Base-by-base conservation (phyloP, 148 eudicot genomes). In the Fagopyrum homotropicum region DNA sequence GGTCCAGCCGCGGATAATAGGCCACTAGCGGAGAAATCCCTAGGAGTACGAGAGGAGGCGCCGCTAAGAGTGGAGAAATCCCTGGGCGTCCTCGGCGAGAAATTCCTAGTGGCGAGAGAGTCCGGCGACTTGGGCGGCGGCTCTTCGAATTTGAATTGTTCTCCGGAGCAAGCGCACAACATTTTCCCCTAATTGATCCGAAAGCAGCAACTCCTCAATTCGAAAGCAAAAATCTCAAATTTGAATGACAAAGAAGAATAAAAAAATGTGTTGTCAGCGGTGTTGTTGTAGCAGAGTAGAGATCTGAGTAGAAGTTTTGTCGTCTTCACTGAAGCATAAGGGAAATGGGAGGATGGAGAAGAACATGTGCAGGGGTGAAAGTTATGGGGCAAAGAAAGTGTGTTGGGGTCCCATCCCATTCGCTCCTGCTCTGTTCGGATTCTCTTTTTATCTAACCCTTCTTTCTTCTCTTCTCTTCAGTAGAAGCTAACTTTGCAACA, bases 101-200 rank as follows among this genome's bases (percentile, higher is more conserved):
- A 95, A 81, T 92, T 96, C 81, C 93, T 81, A 4, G 96, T 89
- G 55, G 91, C 96, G 73, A 92, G 77, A 0, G 98, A 95, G 52
- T 92, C 96, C 7, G 96, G 96, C 59, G 97, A 90, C 59, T 84
- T 83, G 0, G 93, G 86, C 9, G 69, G 82, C 15, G 84, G 84
- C 73, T 95, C 98, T 60, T 95, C 92, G 5, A 86, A 80, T 79
- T 81, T 89, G 74, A 90, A 92, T 72, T 92, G 93, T 86, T 95
- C 96, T 44, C 98, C 98, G 49, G 98, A 92, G 85, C 98, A 95
- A 83, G 93, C 87, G 77, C 97, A 94, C 93, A 94, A 75, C 98
- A 94, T 93, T 66, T 63, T 61, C 1, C 43, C 68, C 45, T 44
- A 15, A 3, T 66, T 40, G 22, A 57, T 19, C 30, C 19, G 71